A percentile compares a stretch with the other conserved stretches of the same genome.
These are phyloP conservation scores for Daldinia sp. DNA, from an alignment of 2,329 filamentous ascomycete genomes.

Conservation along the genomic window DNA sequence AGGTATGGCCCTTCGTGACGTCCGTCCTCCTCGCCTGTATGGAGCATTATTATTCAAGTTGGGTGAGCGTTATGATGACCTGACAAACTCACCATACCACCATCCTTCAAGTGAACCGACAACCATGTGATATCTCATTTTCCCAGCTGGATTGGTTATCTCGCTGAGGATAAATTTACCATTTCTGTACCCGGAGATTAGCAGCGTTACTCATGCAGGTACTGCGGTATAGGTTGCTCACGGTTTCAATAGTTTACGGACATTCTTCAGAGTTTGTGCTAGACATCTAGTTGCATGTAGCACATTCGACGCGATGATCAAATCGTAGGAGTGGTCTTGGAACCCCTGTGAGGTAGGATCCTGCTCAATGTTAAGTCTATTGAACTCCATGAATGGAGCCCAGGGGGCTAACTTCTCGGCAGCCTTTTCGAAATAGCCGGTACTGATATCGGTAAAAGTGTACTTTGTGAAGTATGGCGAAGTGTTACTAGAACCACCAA, in stretches of 20 bases:
- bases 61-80: not conserved
- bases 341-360: not conserved
- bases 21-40: not conserved
- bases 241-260: not conserved
- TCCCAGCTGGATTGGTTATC: not conserved
- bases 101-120: not conserved
- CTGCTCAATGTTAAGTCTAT: not conserved
- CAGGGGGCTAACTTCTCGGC: not conserved
- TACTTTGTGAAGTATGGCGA: not conserved
- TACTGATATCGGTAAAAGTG: not conserved
- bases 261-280: not conserved
- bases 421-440: not conserved
- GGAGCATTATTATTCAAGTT: not conserved
- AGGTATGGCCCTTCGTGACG: not conserved
- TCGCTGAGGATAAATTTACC: not conserved
- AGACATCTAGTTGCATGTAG: not conserved
- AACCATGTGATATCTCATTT: not conserved
- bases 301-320: not conserved
- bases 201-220: not conserved
- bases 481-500: not conserved
- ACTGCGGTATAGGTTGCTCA: not conserved
- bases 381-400: not conserved
- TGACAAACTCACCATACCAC: not conserved
- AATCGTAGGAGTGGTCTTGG: constrained; percentile 1
- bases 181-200: not conserved